Base-by-base conservation (phyloP, 2,329 filamentous ascomycete genomes). In the Fusarium sp. region DNA sequence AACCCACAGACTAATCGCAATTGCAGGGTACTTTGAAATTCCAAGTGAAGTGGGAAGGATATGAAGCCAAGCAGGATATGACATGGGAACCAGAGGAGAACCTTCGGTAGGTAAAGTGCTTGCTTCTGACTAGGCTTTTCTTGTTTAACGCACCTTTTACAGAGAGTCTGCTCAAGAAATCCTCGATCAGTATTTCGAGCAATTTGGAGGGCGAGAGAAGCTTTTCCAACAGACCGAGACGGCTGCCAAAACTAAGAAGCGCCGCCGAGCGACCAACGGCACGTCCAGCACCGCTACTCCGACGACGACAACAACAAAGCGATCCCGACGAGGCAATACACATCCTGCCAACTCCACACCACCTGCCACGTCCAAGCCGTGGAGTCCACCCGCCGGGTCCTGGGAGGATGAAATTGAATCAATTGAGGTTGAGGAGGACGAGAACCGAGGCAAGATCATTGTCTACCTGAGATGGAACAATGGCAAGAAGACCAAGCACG, bases 21-120 rank as follows among this genome's bases (percentile, higher is more conserved):
- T 43, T 11, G 12, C 62, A 88, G 81, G 86, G 86, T 21, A 77
- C 78, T 7, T 74, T 89, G 1, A 84, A 85, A 48, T 94, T 91
- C 75, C 85, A 90, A 53, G 91, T 96, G 37, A 94, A 95, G 74
- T 96, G 93, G 93, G 88, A 92, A 69, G 92, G 92, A 5, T 96
- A 90, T 66, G 88, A 92, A 0, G 86, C 89, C 65, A 88, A 89
- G 65, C 78, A 82, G 0, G 93, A 96, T 70, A 80, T 88, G 74
- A 96, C 93, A 0, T 95, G 92, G 92, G 93, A 96, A 76, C 90
- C 91, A 0, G 90, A 93, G 72, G 88, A 89, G 13, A 94, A 94
- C 62, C 71, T 80, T 9, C 44, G 68, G 79, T 80, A 69, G 51
- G 75, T 63, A 26, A 41, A 21, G 6, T 25, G 13, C 16, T 31